Percentiles rank a stretch among this genome's conserved stretches.
Conservation (phyloP, 2,329 filamentous ascomycete species). For the Colletotrichum tropicale region DNA sequence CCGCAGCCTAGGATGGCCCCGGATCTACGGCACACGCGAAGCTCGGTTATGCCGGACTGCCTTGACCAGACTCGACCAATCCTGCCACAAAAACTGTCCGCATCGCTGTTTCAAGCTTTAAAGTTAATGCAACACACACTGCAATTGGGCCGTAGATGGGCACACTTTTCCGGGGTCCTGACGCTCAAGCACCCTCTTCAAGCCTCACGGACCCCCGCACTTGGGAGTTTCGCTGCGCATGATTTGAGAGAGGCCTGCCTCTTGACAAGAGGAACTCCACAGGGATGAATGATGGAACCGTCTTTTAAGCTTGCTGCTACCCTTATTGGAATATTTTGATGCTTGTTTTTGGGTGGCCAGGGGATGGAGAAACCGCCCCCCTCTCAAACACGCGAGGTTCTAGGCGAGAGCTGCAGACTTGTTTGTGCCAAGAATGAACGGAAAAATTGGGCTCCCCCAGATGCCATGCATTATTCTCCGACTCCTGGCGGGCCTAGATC, state of each 20-base stretch:
- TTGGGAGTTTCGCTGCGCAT: neutral
- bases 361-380: neutral
- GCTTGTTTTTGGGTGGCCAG: neutral
- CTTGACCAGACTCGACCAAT: neutral
- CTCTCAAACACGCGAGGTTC: neutral
- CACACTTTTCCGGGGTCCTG: neutral
- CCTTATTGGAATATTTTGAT: neutral
- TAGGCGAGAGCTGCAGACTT: neutral
- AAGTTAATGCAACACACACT: neutral
- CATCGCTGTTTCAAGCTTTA: slow-evolving; percentile 16
- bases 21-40: neutral
- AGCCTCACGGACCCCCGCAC: neutral
- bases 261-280: neutral
- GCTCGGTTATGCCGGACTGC: slow-evolving; percentile 1
- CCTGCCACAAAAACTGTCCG: slow-evolving; percentile 11
- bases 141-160: neutral
- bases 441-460: neutral
- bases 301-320: neutral
- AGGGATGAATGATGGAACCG: neutral
- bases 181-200: neutral
- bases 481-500: neutral
- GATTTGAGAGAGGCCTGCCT: neutral
- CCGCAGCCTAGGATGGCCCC: slow-evolving; percentile 1
- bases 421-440: slow-evolving; percentile 9
- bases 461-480: neutral